These are phyloP conservation scores for Pisolithus sp. DNA, from an alignment of 768 basidiomycete genomes.

Conservation along the genomic window DNA sequence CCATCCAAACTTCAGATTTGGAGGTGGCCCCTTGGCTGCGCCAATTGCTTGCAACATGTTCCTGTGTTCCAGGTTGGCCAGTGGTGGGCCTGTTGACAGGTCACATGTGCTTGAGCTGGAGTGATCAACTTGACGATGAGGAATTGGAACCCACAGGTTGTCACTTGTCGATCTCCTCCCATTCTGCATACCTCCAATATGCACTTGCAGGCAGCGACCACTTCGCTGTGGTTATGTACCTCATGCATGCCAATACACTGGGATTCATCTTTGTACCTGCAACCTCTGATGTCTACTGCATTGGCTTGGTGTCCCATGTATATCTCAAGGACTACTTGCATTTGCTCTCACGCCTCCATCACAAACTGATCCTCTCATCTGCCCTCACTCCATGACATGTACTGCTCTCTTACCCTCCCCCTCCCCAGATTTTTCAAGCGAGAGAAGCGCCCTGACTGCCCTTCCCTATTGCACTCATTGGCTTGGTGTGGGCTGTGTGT, in stretches of 20 bases:
- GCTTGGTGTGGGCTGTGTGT: constrained; percentile 23
- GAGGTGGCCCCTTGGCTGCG: constrained; percentile 45
- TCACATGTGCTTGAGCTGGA: constrained; percentile 22
- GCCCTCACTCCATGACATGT: constrained; percentile 28
- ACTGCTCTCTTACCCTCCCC: constrained; percentile 4
- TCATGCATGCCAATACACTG: constrained; percentile 57
- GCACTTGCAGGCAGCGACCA: too few species aligned
- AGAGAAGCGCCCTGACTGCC: constrained; percentile 18
- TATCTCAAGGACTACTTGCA: background rate
- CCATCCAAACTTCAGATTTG: constrained; percentile 11
- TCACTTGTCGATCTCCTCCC: constrained; percentile 15
- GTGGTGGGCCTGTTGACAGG: constrained; percentile 29
- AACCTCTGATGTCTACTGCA: constrained; percentile 14
- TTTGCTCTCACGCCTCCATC: constrained; percentile 4
- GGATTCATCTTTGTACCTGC: constrained; percentile 37
- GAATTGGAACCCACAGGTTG: constrained; percentile 43
- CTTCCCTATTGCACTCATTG: constrained; percentile 27
- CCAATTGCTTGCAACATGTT: constrained; percentile 36
- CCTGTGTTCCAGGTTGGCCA: constrained; percentile 31
- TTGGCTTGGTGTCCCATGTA: constrained; percentile 18
- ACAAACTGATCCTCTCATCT: constrained; percentile 41
- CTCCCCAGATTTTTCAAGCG: constrained; percentile 8
- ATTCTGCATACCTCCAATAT: constrained; percentile 4
- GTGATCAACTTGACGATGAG: constrained; percentile 34
- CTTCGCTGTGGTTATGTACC: too few species aligned